Base-by-base conservation (phyloP, 2,329 filamentous ascomycete species). In the Dryadomyces quercivorus region DNA sequence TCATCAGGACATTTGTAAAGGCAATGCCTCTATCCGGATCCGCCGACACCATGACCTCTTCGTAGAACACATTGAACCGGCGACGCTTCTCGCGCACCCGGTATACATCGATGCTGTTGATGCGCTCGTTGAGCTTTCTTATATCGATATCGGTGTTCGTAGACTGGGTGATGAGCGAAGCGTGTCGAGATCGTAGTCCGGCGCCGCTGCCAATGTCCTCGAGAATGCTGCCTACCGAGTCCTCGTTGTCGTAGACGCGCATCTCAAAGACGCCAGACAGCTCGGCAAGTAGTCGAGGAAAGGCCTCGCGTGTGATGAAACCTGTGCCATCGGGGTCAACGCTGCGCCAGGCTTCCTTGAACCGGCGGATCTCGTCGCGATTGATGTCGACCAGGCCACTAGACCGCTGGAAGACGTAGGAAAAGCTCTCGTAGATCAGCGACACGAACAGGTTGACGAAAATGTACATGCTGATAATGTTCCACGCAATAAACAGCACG, bases 391-490 rank as follows among this genome's bases (percentile, higher is more conserved):
- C 89, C 62, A 96, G 78, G n/a, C 90, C 89, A 64, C 88, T 95
- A 57, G 92, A 96, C 59, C 90, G 82, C 71, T 98, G 94, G 67
- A 97, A 98, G 59, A 98, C 93, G 64, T 98, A 98, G 67, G 90
- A 95, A 76, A 98, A 98, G 70, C 91, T 97, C 73, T 98, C 93
- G 71, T 94, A 98, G 62, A 98, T 98, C 67, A 98, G 82, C 50
- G 93, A 98, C 56, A 98, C 92, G 68, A 98, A 98, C 65, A 98
- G 73, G 65, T 92, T 96, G 65, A 97, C 92, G 64, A 98, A 98
- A 64, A 98, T 95, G 71, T 98, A 98, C 93, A 98, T 98, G 86
- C 92, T 97, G 69, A 98, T 79, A 63, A 98, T 92, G 73, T 98
- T 98, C 93, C 93, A 98, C 5, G 86, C 82, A 56, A 97, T 90